Base-by-base conservation (phyloP, 2,329 filamentous ascomycete genomes). In the Cercospora brassicicola region DNA sequence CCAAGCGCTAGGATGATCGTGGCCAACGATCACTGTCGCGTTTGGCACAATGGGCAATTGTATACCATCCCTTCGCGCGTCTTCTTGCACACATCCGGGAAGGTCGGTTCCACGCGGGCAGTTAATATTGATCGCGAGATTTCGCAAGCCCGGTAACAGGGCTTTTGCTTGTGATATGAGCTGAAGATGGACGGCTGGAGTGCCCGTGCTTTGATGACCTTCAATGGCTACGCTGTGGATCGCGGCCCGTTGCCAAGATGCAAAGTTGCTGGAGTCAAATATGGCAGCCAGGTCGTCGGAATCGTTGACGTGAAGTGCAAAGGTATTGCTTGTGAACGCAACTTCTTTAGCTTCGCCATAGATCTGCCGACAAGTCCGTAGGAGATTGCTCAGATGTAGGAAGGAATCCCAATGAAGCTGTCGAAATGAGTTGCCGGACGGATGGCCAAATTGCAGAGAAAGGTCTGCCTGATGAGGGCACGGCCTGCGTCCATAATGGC, bases 241-340 rank as follows among this genome's bases (percentile, higher is more conserved):
- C 9, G 57, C 57, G 20, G n/a, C 20, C 31, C 33, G 33, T 15
- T 60, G 57, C 57, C 57, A 60, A 36, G 30, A 10, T 13, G 9
- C 8, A 13, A 60, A 60, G 13, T 33, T n/a, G 31, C 18, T 26
- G 11, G 15, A 13, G 7, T 26, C 30, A 26, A 60, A 28, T 7
- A 60, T 42, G 7, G 18, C 8, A 26, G 30, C 30, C 57, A 60
- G 30, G n/a, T 60, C 33, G n/a, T 60, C 8, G n/a, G 31, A 18
- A 60, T 45, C 18, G 33, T 42, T 60, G 9, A 26, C 57, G 13
- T 60, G 33, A 20, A 60, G 20, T 23, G 33, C 31, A 60, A 42
- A 60, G 7, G n/a, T 26, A n/a, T 60, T 60, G 57, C 57, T 60
- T 39, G 57, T 42, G 57, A 60, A 60, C 13, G 57, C 33, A 1